phyloP scores from a whole-genome alignment of 495 filamentous ascomycete species.

The Trichoderma virens region DNA sequence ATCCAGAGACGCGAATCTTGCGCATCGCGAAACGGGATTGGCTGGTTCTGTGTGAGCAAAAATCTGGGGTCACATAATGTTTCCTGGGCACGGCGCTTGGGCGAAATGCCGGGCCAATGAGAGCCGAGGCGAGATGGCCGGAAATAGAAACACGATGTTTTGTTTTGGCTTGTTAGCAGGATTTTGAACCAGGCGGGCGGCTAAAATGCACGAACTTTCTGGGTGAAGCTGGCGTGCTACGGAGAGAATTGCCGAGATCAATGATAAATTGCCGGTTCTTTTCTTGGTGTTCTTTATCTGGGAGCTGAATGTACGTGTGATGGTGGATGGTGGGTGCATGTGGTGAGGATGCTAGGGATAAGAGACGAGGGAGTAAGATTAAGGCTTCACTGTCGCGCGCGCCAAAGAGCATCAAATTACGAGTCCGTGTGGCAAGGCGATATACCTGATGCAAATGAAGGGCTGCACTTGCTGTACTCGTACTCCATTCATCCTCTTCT shows the following conservation, averaged over 20 bases:
- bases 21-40: too few species aligned
- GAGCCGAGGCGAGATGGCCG: neutral
- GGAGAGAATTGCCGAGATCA: too few species aligned
- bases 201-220: neutral
- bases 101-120: conserved; percentile 5
- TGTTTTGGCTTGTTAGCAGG: neutral
- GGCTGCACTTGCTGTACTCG: neutral
- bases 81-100: neutral
- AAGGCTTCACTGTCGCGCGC: neutral
- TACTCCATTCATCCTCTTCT: too few species aligned
- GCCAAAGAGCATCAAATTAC: neutral
- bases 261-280: too few species aligned
- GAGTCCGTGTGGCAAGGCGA: neutral
- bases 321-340: neutral
- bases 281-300: too few species aligned
- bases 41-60: too few species aligned
- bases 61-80: too few species aligned
- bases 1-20: too few species aligned
- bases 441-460: neutral
- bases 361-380: neutral
- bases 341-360: neutral
- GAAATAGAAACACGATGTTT: neutral
- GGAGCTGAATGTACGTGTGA: too few species aligned
- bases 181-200: neutral
- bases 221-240: too few species aligned